Evolutionary conservation across 2,329 filamentous ascomycete genomes (phyloP).

Genomic region (Ascosphaera apis): DNA sequence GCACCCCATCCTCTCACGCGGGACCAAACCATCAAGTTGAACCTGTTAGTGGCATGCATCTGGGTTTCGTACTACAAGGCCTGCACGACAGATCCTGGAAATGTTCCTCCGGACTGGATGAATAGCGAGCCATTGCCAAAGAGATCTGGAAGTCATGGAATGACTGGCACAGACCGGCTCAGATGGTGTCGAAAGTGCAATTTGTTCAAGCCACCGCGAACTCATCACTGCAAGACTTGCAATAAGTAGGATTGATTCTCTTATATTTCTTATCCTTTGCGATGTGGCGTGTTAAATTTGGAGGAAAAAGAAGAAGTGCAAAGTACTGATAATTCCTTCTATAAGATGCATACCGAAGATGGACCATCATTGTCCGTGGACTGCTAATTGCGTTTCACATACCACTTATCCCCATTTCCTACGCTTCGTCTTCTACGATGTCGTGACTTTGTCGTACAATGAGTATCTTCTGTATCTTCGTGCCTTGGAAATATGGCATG

Average conservation of each 20-base stretch:
- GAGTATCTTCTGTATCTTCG: slow-evolving; percentile 31
- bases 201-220: slow-evolving; percentile 35
- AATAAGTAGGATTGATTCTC: slow-evolving; percentile 22
- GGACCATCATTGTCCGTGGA: slow-evolving; percentile 48
- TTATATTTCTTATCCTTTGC: neutral
- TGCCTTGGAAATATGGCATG: slow-evolving; percentile 29
- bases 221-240: slow-evolving; percentile 43
- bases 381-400: slow-evolving; percentile 41
- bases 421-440: slow-evolving; percentile 37
- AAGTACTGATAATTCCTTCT: neutral
- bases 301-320: too few relatives aligned
- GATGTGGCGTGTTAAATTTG: too few relatives aligned
- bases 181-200: slow-evolving; percentile 41
- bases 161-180: slow-evolving; percentile 11
- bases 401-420: slow-evolving; percentile 42
- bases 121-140: slow-evolving; percentile 3
- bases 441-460: slow-evolving; percentile 32
- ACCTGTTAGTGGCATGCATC: slow-evolving; percentile 29
- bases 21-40: slow-evolving; percentile 30
- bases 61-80: slow-evolving; percentile 35
- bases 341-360: slow-evolving; percentile 38
- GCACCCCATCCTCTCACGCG: slow-evolving; percentile 29
- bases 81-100: slow-evolving; percentile 36
- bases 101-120: slow-evolving; percentile 24
- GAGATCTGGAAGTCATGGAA: neutral